phyloP scores from a whole-genome alignment of 1,284 basidiomycete genomes.

The Papiliotrema nemorosa region DNA sequence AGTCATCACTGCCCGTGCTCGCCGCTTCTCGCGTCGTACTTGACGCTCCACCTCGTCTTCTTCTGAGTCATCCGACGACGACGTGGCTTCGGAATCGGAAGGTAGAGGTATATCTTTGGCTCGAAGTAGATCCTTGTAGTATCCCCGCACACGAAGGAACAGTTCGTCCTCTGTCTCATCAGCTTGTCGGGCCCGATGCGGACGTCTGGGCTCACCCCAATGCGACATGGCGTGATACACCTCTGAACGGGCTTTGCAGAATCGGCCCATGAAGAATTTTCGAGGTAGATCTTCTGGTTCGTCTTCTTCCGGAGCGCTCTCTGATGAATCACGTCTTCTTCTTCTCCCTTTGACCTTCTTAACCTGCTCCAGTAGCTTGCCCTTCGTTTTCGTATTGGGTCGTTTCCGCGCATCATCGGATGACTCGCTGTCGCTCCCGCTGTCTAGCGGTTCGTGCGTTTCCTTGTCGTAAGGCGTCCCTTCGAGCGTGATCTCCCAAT shows the following conservation, averaged over 20 bases:
- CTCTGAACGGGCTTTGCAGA: slow-evolving; percentile 65
- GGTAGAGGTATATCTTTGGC: slow-evolving; percentile 15
- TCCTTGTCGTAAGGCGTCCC: slow-evolving; percentile 41
- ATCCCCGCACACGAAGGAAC: slow-evolving; percentile 19
- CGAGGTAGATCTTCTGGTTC: slow-evolving; percentile 1
- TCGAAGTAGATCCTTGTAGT: slow-evolving; percentile 31
- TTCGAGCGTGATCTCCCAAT: slow-evolving; percentile 23
- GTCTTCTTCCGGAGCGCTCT: slow-evolving; percentile 1
- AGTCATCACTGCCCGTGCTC: slow-evolving; percentile 9
- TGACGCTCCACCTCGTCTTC: slow-evolving; percentile 19
- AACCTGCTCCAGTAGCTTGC: slow-evolving; percentile 1
- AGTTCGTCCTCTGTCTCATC: slow-evolving; percentile 47
- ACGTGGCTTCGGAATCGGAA: slow-evolving; percentile 19
- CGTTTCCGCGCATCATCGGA: not conserved
- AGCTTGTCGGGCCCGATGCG: slow-evolving; percentile 46
- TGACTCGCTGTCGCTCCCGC: slow-evolving; percentile 8
- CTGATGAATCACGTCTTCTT: not conserved
- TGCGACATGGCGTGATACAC: slow-evolving; percentile 73
- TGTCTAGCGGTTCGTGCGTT: slow-evolving; percentile 34
- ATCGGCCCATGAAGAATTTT: slow-evolving; percentile 52
- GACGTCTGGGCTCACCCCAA: slow-evolving; percentile 60
- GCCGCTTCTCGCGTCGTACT: slow-evolving; percentile 12
- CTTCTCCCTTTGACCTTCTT: not conserved
- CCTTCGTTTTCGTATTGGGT: not conserved
- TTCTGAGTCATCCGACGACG: slow-evolving; percentile 19